These are phyloP conservation scores for Citrus sinensis DNA, from an alignment of 345 rosid genomes.

Conservation along the genomic window DNA sequence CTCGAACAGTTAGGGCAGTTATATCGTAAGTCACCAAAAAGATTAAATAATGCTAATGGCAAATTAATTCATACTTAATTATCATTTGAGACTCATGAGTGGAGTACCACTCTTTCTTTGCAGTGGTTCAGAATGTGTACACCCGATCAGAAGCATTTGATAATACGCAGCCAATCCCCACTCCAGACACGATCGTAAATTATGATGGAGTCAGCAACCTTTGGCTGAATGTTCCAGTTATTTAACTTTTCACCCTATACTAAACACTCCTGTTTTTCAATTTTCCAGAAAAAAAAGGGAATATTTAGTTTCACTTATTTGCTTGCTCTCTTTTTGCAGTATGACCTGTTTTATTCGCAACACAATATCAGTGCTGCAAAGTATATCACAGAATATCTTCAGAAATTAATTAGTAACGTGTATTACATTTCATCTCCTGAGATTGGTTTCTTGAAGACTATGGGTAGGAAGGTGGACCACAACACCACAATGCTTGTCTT, in stretches of 20 bases:
- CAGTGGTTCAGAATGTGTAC: constrained; percentile 58
- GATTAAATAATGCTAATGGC: neutral
- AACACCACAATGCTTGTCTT: constrained; percentile 49
- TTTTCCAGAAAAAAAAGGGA: neutral
- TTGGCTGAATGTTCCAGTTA: constrained; percentile 83
- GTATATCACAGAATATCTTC: constrained; percentile 26
- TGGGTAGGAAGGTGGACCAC: constrained; percentile 37
- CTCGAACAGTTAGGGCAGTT: constrained; percentile 32
- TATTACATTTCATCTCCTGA: constrained; percentile 70
- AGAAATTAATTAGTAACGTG: constrained; percentile 8
- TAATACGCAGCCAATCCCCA: constrained; percentile 27
- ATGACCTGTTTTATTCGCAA: constrained; percentile 57
- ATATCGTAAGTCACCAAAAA: constrained; percentile 30
- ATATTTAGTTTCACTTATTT: neutral
- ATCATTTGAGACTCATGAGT: no score
- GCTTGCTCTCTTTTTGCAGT: constrained; percentile 36
- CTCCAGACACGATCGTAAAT: constrained; percentile 50
- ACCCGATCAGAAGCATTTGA: constrained; percentile 57
- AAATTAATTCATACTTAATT: neutral
- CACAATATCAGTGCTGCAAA: constrained; percentile 46
- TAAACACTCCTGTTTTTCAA: neutral
- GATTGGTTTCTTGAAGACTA: constrained; percentile 65
- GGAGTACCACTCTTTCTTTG: no score
- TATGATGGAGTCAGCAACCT: constrained; percentile 33
- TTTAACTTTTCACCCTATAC: neutral